Evolutionary conservation across 371 early-diverging fungal genomes (phyloP), one percentile per base, ranked within the genome.

Genomic region (Entomophthora muscae): DNA sequence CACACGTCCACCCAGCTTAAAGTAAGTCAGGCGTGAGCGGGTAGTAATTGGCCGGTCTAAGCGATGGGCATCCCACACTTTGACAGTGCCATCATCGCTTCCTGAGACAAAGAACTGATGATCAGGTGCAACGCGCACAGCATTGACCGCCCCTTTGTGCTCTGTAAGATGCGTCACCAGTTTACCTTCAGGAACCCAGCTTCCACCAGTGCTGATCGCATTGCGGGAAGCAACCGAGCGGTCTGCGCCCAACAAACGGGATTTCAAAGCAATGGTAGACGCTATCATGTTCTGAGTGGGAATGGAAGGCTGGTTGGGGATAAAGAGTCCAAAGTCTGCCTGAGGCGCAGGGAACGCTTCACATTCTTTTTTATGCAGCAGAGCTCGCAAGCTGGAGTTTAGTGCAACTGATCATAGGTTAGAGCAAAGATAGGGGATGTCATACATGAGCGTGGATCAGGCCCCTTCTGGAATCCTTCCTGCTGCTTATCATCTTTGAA

Each of bases 51-150:
- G 90, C 57, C 82, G 81, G 62, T 90, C 90, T 23, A 93, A 71
- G 21, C 90, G 76, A 1, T 74, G 73, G 42, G 82, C 84, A 69
- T 95, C 95, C 88, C 93, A 95, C 31, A 93, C 78, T 67, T 86
- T 88, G 29, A 93, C 80, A 0, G 89, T 81, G 7, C 90, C 90
- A 69, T 93, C 93, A 56, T 88, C 86, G 1, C 89, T 85, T 61
- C 87, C 83, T 0, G 91, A 79, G 2, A 84, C 91, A 78, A 95
- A 93, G 64, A 90, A 81, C 1, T 75, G 71, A 65, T 86, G 81
- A 70, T 91, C 89, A 26, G 84, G 85, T 2, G 89, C 77, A 1
- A 89, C 77, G 1, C 75, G 76, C 0, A 93, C 67, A 54, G 84
- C 81, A 62, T 86, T 89, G 17, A 94, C 76, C 0, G 88, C 69